A percentile compares a stretch with the other conserved stretches of the same genome.
Conservation (phyloP, 768 basidiomycete species). For the Cytidiella melzeri region DNA sequence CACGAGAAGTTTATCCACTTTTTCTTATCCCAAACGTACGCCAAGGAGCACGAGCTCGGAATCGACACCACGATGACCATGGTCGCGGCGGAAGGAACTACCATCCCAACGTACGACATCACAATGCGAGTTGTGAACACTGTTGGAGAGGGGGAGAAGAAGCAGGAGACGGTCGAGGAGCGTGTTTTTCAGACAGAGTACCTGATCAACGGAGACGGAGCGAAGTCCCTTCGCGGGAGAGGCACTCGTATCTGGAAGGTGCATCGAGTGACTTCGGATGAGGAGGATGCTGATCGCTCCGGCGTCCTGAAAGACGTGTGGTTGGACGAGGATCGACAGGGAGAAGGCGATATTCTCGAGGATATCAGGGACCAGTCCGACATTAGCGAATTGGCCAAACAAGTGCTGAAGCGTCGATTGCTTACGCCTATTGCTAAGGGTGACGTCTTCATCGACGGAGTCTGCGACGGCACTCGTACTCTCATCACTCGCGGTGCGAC, state of each 20-base stretch:
- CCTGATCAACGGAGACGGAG: neutral
- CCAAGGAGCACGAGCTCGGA: neutral
- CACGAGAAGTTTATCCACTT: neutral
- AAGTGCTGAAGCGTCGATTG: neutral
- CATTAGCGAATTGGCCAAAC: neutral
- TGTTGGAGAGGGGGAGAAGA: neutral
- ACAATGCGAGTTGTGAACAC: neutral
- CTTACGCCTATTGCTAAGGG: neutral
- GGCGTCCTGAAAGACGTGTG: constrained; percentile 3
- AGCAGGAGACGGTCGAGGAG: too few species aligned
- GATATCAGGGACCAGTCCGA: neutral
- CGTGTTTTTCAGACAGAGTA: neutral
- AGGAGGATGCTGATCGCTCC: neutral
- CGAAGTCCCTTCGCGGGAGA: neutral
- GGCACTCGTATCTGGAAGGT: constrained; percentile 5
- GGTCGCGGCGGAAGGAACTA: neutral
- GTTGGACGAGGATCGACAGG: neutral
- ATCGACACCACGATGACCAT: neutral
- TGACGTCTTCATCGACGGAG: neutral
- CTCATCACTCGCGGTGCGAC: too few species aligned
- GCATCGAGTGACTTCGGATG: neutral
- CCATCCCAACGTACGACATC: constrained; percentile 1
- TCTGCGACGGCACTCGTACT: neutral
- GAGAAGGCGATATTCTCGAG: neutral
- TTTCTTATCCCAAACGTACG: neutral